These are phyloP conservation scores for Pseudomonodictys pantanalensis DNA, from an alignment of 495 filamentous ascomycete genomes.

Conservation along the genomic window DNA sequence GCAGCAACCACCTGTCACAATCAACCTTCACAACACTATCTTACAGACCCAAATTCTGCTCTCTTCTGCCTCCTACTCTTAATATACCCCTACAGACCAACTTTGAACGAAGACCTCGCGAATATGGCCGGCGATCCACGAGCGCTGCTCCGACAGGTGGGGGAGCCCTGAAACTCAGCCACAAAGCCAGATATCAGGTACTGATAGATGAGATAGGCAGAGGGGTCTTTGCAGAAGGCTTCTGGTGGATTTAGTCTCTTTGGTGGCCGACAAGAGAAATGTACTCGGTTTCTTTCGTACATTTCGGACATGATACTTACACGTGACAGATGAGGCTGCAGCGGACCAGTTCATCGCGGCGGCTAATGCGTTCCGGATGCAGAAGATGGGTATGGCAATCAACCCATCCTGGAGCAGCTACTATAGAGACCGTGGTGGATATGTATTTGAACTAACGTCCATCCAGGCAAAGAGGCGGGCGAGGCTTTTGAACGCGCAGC, in stretches of 20 bases:
- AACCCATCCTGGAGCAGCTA: neutral
- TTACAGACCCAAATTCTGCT: neutral
- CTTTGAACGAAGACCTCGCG: neutral
- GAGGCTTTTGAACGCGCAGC: slow-evolving; percentile 30
- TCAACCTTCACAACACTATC: slow-evolving; percentile 8
- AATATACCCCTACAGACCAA: neutral
- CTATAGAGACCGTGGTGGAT: too few species aligned
- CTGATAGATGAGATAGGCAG: slow-evolving; percentile 63
- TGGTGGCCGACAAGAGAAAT: slow-evolving; percentile 76
- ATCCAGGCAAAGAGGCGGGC: slow-evolving; percentile 33
- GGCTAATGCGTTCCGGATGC: slow-evolving; percentile 75
- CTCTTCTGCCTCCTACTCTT: slow-evolving; percentile 3
- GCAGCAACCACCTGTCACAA: slow-evolving; percentile 22
- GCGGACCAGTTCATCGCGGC: slow-evolving; percentile 78
- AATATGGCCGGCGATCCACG: slow-evolving; percentile 54
- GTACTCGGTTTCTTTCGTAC: slow-evolving; percentile 6
- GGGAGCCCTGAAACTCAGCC: slow-evolving; percentile 17
- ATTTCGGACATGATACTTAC: too few species aligned
- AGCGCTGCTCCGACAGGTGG: slow-evolving; percentile 57
- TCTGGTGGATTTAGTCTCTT: slow-evolving; percentile 75
- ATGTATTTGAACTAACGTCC: neutral
- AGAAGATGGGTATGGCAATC: slow-evolving; percentile 59
- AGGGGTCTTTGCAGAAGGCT: slow-evolving; percentile 68
- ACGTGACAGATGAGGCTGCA: slow-evolving; percentile 58
- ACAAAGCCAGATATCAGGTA: slow-evolving; percentile 4